phyloP scores from a whole-genome alignment of 1,139 yeast genomes.

The Pichia sp. region DNA sequence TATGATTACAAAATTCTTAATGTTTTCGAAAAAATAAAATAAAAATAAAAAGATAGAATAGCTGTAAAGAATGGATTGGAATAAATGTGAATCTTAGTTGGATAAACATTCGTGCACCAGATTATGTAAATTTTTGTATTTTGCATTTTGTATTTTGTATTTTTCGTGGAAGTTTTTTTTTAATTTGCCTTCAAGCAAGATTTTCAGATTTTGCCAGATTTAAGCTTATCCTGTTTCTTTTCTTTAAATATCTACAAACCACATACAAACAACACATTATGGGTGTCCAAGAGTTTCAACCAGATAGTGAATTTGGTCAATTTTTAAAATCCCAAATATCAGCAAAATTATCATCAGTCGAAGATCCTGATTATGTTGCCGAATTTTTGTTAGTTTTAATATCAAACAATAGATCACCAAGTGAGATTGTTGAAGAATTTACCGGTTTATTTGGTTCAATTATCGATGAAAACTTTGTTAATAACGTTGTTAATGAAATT shows the following conservation, averaged over 20 bases:
- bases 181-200: not conserved
- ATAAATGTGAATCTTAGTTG: not conserved
- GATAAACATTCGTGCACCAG: not conserved
- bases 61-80: not conserved
- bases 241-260: not conserved
- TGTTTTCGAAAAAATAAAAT: not conserved
- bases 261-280: not conserved
- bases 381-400: constrained; percentile 72
- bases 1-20: not conserved
- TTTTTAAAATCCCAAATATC: constrained; percentile 25
- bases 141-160: not conserved
- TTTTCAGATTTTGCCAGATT: not conserved
- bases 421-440: constrained; percentile 61
- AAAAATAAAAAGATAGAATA: too few species aligned
- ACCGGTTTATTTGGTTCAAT: constrained; percentile 59
- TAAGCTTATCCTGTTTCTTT: not conserved
- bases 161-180: not conserved
- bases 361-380: constrained; percentile 73
- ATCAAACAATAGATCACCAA: constrained; percentile 60
- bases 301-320: constrained; percentile 27
- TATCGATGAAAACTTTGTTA: constrained; percentile 44
- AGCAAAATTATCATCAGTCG: constrained; percentile 29
- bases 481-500: constrained; percentile 47
- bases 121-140: not conserved
- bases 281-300: constrained; percentile 19